Base-by-base conservation (phyloP, 225 moss, liverwort and hornwort species). In the Anthoceros angustus region DNA sequence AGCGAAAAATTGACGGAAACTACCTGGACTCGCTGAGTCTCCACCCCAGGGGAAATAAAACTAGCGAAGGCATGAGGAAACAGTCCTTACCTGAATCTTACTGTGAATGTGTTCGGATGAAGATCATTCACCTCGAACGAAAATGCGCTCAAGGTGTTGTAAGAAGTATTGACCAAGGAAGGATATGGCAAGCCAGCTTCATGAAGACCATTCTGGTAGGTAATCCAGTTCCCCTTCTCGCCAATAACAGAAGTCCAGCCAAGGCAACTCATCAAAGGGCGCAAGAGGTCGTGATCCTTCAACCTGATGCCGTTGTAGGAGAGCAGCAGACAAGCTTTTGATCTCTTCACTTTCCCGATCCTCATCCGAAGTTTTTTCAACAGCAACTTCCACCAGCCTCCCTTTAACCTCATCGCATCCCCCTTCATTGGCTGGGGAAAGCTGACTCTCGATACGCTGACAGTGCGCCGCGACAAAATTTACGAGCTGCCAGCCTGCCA, bases 111-210 rank as follows among this genome's bases (percentile, higher is more conserved):
- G 55, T 55, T 55, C 1, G 55, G 55, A 55, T 55, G 55, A 55
- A 55, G n/a, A 18, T 55, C 55, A 55, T 55, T 55, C 55, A 55
- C 55, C 18, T 55, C 55, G n/a, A 23, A 55, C 23, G 55, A 55
- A 23, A 55, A 55, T 55, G 55, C 23, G 55, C 55, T 18, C 55
- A 55, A 55, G 55, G 18, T 55, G 55, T 55, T 55, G 55, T 18
- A 55, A 20, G 55, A 55, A 55, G 55, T 23, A 20, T 55, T 55
- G 55, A 18, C 23, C 5, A 55, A 20, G 6, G 55, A 55, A 55
- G 55, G 55, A 23, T 18, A 55, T 15, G 55, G 55, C 55, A 55
- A 55, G 55, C 55, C 55, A 55, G 23, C 55, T 18, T 55, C 55
- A 15, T 55, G 23, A 8, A 8, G 8, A 20, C 55, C 55, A 18